Evolutionary conservation across 352 stramenopile genomes (phyloP), one percentile per base, ranked within the genome.

Genomic region (Phytophthora syringae): DNA sequence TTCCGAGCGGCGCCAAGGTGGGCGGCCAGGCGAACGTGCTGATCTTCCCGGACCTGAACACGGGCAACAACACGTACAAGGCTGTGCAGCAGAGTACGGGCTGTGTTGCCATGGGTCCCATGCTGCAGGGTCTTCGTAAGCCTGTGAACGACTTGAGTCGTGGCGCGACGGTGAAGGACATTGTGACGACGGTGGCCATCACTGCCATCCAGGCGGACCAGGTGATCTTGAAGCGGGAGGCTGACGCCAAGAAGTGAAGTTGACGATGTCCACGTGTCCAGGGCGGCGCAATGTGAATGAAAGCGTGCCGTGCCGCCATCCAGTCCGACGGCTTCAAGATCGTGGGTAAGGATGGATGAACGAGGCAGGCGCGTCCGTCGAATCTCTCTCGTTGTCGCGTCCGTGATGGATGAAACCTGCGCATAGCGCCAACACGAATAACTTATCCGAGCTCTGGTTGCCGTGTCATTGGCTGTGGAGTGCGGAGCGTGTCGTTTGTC

Each of bases 101-200:
- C 22, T 90, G 82, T 50, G 79, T 94, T 55, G 86, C 84, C 4
- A 91, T 97, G 63, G 90, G 90, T 55, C 90, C 90, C 13, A 94
- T 96, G 82, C 70, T 97, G 7, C 88, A 97, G 57, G 90, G 90
- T 55, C 76, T 97, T 20, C 82, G 80, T 25, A 94, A 94, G 58
- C 90, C 89, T 3, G 88, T 97, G 49, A 96, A 97, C 55, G 90
- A 97, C 67, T 45, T 97, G 42, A 94, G 84, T 49, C 86, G 89
- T 18, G 89, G 89, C 16, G 86, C 87, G 5, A 93, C 81, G 5
- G 89, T 97, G 36, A 94, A 94, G 56, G 90, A 97, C 59, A 97
- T 97, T 50, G 86, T 97, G 27, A 95, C 90, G 51, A 97, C 90
- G 7, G 80, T 95, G 52, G 90, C 86, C 24, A 88, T 97, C n/a